Conservation (phyloP, 1,284 basidiomycete species). For the Pterulicium gracile region DNA sequence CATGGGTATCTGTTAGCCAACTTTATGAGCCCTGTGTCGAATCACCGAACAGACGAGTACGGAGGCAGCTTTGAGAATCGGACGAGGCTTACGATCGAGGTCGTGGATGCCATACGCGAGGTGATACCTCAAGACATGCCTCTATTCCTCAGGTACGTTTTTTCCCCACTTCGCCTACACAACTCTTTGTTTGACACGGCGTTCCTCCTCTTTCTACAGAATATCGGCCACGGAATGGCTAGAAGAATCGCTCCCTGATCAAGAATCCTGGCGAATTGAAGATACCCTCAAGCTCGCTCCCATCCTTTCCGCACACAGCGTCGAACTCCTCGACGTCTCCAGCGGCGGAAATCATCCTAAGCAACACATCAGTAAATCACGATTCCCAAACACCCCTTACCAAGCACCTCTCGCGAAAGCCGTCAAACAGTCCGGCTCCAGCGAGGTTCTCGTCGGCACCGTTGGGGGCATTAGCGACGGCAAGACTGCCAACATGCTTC, state of each 20-base stretch:
- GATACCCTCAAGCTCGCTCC: constrained; percentile 36
- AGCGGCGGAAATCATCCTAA: constrained; percentile 35
- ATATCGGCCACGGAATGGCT: constrained; percentile 46
- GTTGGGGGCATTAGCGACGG: constrained; percentile 51
- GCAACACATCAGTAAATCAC: constrained; percentile 31
- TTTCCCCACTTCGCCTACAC: too few relatives aligned
- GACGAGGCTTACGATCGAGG: constrained; percentile 45
- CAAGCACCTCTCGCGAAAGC: constrained; percentile 39
- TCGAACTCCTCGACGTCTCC: constrained; percentile 47
- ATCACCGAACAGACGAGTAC: constrained; percentile 64
- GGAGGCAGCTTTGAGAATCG: constrained; percentile 70
- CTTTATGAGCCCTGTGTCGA: constrained; percentile 52
- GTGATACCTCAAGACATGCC: constrained; percentile 50
- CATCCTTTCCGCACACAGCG: constrained; percentile 33
- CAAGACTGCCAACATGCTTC: constrained; percentile 38
- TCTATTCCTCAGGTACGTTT: constrained; percentile 58
- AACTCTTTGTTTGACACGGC: too few relatives aligned
- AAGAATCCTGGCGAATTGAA: constrained; percentile 36
- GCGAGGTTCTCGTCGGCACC: constrained; percentile 34
- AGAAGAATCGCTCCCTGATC: constrained; percentile 29
- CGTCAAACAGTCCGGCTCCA: constrained; percentile 32
- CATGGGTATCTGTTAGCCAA: constrained; percentile 52
- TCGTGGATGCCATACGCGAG: constrained; percentile 40
- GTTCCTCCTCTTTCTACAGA: constrained; percentile 24
- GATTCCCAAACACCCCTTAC: constrained; percentile 24